Conservation (phyloP, 768 basidiomycete species). For the Agaricus subrufescens region DNA sequence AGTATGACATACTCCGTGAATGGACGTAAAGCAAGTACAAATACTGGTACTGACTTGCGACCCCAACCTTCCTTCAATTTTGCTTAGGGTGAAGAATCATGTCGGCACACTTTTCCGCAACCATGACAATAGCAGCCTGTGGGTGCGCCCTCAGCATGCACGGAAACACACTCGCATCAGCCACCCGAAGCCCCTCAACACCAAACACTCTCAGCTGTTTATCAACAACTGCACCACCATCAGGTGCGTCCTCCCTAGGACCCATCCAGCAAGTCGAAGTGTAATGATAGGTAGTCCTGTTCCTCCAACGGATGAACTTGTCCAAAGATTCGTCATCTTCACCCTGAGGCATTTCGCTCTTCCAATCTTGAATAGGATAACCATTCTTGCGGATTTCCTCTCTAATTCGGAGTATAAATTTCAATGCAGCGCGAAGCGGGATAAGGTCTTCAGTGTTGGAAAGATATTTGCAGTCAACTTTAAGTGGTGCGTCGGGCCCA, state of each 20-base stretch:
- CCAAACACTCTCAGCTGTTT: constrained; percentile 34
- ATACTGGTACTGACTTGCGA: too few relatives aligned
- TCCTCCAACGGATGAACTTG: constrained; percentile 30
- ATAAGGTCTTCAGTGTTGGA: constrained; percentile 34
- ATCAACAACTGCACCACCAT: constrained; percentile 37
- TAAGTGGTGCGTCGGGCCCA: constrained; percentile 38
- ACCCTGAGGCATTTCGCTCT: constrained; percentile 29
- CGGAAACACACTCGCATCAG: constrained; percentile 46
- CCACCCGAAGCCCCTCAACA: constrained; percentile 39
- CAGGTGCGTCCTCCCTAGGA: constrained; percentile 21
- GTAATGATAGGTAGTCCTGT: constrained; percentile 45
- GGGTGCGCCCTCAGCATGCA: constrained; percentile 28
- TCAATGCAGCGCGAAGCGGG: constrained; percentile 37
- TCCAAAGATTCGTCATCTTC: constrained; percentile 36
- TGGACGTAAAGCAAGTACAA: too few relatives aligned
- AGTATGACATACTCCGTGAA: too few relatives aligned
- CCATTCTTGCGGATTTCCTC: constrained; percentile 31
- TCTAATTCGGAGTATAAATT: constrained; percentile 33
- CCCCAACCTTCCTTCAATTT: background rate
- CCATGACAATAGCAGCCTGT: constrained; percentile 26
- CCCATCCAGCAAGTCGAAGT: constrained; percentile 44
- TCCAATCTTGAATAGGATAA: constrained; percentile 31
- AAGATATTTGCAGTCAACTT: constrained; percentile 43
- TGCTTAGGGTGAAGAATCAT: constrained; percentile 16
- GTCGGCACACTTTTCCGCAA: constrained; percentile 36